A percentile compares a stretch with the other conserved stretches of the same genome.
Evolutionary conservation across 768 basidiomycete species (phyloP).

Genomic region (Lactarius quietus): DNA sequence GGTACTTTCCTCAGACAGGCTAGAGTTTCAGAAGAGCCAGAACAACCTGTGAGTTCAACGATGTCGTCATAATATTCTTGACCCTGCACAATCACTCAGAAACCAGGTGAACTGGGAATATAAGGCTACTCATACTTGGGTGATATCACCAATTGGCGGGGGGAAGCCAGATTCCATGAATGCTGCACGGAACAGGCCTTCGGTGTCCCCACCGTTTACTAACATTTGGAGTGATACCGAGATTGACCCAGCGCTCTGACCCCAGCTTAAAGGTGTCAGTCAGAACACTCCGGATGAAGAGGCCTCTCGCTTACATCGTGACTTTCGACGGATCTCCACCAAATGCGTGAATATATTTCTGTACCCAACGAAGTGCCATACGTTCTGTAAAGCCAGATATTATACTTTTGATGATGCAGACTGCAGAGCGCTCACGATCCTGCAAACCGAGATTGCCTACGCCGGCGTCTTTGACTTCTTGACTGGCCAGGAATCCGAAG

Average conservation of each 20-base stretch:
- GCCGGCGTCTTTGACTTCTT: constrained; percentile 49
- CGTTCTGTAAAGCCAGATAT: constrained; percentile 39
- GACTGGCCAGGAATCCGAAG: constrained; percentile 49
- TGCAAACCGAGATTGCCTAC: constrained; percentile 62
- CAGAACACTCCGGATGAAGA: background rate
- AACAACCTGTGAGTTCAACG: constrained; percentile 25
- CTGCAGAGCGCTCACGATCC: constrained; percentile 44
- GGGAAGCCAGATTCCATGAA: constrained; percentile 46
- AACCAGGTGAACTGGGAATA: background rate
- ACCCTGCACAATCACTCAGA: constrained; percentile 10
- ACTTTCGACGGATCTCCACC: constrained; percentile 62
- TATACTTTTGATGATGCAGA: background rate
- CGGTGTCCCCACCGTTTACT: constrained; percentile 36
- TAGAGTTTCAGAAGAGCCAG: too few species aligned
- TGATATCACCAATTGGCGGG: constrained; percentile 31
- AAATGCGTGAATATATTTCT: constrained; percentile 58
- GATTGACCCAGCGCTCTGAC: constrained; percentile 52
- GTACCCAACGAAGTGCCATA: constrained; percentile 58
- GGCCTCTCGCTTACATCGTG: constrained; percentile 42
- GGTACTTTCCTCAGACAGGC: too few species aligned
- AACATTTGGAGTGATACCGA: constrained; percentile 43
- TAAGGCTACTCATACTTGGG: constrained; percentile 35
- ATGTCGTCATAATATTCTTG: constrained; percentile 42
- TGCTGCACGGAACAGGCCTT: constrained; percentile 39
- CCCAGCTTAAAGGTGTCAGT: constrained; percentile 36